phyloP scores from a whole-genome alignment of 768 basidiomycete species.

The Lentinus brumalis region DNA sequence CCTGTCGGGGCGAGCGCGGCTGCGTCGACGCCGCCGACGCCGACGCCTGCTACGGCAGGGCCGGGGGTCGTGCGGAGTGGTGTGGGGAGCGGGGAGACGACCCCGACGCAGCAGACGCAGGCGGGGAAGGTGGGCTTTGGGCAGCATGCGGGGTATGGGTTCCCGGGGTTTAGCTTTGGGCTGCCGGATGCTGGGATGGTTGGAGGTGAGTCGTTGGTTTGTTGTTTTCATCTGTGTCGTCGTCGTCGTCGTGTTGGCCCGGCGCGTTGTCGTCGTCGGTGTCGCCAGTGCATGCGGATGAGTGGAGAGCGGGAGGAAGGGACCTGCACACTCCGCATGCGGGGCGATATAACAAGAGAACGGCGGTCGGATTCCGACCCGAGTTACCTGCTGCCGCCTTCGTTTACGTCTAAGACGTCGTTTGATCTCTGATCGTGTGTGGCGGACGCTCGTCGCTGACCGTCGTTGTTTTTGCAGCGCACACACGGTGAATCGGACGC shows the following conservation, averaged over 20 bases:
- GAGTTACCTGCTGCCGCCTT: background rate
- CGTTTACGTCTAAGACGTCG: constrained; percentile 11
- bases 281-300: background rate
- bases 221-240: too few species aligned
- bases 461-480: constrained; percentile 12
- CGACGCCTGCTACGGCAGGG: background rate
- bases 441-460: too few species aligned
- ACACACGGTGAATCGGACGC: constrained; percentile 14
- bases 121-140: constrained; percentile 20
- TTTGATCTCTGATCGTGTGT: background rate
- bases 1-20: constrained; percentile 12
- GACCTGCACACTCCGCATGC: background rate
- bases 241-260: too few species aligned
- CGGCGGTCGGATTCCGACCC: constrained; percentile 11
- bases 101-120: too few species aligned
- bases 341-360: background rate
- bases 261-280: background rate
- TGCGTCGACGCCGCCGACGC: background rate
- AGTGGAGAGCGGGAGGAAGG: background rate
- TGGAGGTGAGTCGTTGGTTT: constrained; percentile 23
- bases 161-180: constrained; percentile 28
- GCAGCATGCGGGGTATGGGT: constrained; percentile 25
- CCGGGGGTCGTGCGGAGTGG: background rate
- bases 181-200: constrained; percentile 29
- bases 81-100: constrained; percentile 10